Base-by-base conservation (phyloP, 257 asterid species). In the Solanum piurae region DNA sequence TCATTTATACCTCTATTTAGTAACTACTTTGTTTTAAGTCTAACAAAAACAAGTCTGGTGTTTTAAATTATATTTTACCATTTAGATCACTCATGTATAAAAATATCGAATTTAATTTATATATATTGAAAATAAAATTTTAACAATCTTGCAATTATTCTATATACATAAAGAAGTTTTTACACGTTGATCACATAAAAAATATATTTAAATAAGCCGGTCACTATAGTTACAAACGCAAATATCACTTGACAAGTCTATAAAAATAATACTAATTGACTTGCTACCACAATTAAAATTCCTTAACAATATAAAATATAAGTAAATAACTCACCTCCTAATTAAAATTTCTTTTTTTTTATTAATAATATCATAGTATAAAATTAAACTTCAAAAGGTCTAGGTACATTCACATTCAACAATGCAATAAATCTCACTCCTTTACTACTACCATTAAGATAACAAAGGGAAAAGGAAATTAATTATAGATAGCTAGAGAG, bases 391-490 rank as follows among this genome's bases (percentile, higher is more conserved):
- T 44, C 83, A 74, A 74, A 74, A 37, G 83, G 88, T 44, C 79
- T 7, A 37, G 88, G 84, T 89, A 68, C 75, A 79, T 42, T 87
- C 58, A 82, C 40, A 83, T 60, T 52, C 84, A 36, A 82, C 34
- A 83, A 18, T 74, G 73, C 79, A 86, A 82, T 91, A 42, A 91
- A 91, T 91, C 83, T 55, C 55, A 83, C 88, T 83, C 83, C 31
- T 74, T 79, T 58, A 87, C 66, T 86, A 69, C 83, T 62, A 82
- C 69, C 85, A 83, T 82, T 79, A 85, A 90, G 86, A 25, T 87
- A 55, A 66, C 75, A 82, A 34, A 86, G 68, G 62, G 88, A 84
- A 34, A 80, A 29, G 29, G 85, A 16, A 80, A 80, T 80, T 79
- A 4, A 55, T 55, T 55, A 55, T 55, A 18, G n/a, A 55, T 55